Conservation (phyloP, 1,139 yeast genomes). For the Pichia sp. region DNA sequence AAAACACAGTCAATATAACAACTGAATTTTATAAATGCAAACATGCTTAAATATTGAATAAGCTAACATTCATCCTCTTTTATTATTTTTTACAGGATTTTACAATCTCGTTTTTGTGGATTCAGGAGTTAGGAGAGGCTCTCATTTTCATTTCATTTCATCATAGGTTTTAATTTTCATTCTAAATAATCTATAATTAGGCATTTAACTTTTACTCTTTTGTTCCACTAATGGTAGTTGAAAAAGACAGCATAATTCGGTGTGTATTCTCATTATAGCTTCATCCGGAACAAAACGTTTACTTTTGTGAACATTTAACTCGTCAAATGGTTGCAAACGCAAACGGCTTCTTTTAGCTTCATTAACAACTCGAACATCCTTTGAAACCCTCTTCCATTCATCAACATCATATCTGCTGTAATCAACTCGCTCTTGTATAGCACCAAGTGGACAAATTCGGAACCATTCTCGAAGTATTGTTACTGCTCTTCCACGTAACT, state of each 20-base stretch:
- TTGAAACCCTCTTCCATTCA: constrained; percentile 2
- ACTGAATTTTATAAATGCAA: no score
- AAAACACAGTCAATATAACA: no score
- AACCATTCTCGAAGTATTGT: constrained; percentile 28
- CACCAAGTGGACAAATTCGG: constrained; percentile 22
- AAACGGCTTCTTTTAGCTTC: background rate
- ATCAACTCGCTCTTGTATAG: constrained; percentile 17
- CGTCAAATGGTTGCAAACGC: background rate
- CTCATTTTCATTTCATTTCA: no score
- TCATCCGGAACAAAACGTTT: constrained; percentile 23
- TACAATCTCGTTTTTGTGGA: no score
- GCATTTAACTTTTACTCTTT: no score
- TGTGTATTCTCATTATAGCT: constrained; percentile 19
- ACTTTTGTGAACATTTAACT: constrained; percentile 19
- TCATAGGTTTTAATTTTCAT: no score
- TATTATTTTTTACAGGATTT: no score
- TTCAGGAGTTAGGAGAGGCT: no score
- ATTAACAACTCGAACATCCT: background rate
- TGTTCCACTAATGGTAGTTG: background rate
- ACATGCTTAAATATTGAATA: no score
- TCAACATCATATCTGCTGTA: background rate
- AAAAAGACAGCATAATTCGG: constrained; percentile 19
- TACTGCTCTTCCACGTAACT: constrained; percentile 24
- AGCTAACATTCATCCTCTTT: no score
- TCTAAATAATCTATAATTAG: no score